phyloP scores from a whole-genome alignment of 352 stramenopile species.

The Pythium scleroteichum region DNA sequence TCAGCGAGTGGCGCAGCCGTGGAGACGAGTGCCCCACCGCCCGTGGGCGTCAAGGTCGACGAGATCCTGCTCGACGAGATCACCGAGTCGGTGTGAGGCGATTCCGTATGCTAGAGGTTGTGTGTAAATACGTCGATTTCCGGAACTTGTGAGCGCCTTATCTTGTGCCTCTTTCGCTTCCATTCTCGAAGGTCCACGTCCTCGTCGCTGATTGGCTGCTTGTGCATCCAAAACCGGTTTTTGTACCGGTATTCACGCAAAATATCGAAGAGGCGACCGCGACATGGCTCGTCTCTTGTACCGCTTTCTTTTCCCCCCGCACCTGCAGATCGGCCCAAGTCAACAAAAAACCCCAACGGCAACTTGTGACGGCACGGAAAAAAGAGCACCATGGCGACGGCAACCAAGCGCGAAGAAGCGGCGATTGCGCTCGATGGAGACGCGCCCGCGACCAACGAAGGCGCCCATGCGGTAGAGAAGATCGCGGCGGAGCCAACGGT shows the following conservation, averaged over 20 bases:
- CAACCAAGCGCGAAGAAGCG: constrained; percentile 14
- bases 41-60: constrained; percentile 20
- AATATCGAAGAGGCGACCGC: constrained; percentile 8
- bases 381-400: constrained; percentile 15
- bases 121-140: constrained; percentile 8
- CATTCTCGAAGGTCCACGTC: constrained; percentile 12
- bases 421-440: not conserved
- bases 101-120: constrained; percentile 6
- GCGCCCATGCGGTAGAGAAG: constrained; percentile 6
- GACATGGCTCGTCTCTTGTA: constrained; percentile 2
- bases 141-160: not conserved
- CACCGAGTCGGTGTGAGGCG: constrained; percentile 29
- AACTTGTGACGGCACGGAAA: constrained; percentile 19
- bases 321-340: constrained; percentile 1
- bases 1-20: not conserved
- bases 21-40: constrained; percentile 12
- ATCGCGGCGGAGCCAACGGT: constrained; percentile 2
- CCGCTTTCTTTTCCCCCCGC: constrained; percentile 2
- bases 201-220: constrained; percentile 5
- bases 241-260: not conserved
- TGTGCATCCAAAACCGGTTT: not conserved
- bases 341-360: constrained; percentile 16
- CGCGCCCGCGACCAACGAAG: constrained; percentile 19
- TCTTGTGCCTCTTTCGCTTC: not conserved
- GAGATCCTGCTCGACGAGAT: constrained; percentile 32